Percentiles rank a stretch among this genome's conserved stretches.
These are phyloP conservation scores for Vitis amurensis DNA, from an alignment of 164 flowering plant species.

Conservation along the genomic window DNA sequence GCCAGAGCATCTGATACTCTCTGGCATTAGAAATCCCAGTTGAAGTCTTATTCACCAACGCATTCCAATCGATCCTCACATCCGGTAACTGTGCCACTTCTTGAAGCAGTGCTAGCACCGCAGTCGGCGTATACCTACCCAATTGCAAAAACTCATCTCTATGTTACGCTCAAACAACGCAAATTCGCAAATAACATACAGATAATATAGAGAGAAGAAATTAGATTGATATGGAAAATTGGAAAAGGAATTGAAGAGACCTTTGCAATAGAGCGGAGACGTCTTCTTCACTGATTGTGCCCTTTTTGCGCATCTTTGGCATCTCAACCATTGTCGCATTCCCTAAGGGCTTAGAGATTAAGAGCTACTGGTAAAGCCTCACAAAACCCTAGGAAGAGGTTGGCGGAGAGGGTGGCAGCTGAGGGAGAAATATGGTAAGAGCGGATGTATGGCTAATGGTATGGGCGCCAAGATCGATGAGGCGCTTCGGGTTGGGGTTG, in stretches of 20 bases:
- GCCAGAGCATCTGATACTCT: slow-evolving; percentile 95
- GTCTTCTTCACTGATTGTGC: slow-evolving; percentile 56
- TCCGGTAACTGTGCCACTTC: slow-evolving; percentile 63
- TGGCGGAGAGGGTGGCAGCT: slow-evolving; percentile 1
- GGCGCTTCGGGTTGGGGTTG: too few species aligned
- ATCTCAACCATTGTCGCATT: slow-evolving; percentile 37
- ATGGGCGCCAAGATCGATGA: too few species aligned
- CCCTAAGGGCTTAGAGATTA: not conserved
- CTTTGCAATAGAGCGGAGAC: slow-evolving; percentile 49
- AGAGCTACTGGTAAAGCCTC: not conserved
- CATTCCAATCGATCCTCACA: slow-evolving; percentile 69
- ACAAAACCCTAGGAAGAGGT: slow-evolving; percentile 23
- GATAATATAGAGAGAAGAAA: slow-evolving; percentile 1
- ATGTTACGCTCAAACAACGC: not conserved
- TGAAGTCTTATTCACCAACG: slow-evolving; percentile 59
- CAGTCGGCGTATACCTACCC: slow-evolving; percentile 61
- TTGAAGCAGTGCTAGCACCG: slow-evolving; percentile 65
- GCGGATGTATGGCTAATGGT: not conserved
- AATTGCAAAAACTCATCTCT: slow-evolving; percentile 4
- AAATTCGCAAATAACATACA: not conserved
- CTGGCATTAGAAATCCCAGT: slow-evolving; percentile 81
- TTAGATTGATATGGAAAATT: not conserved
- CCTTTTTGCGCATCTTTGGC: slow-evolving; percentile 35
- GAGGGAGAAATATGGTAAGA: slow-evolving; percentile 9
- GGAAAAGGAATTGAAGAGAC: slow-evolving; percentile 20